A percentile compares a stretch with the other conserved stretches of the same genome.
Evolutionary conservation across 225 moss, liverwort and hornwort genomes (phyloP).

Genomic region (Climacium dendroides): DNA sequence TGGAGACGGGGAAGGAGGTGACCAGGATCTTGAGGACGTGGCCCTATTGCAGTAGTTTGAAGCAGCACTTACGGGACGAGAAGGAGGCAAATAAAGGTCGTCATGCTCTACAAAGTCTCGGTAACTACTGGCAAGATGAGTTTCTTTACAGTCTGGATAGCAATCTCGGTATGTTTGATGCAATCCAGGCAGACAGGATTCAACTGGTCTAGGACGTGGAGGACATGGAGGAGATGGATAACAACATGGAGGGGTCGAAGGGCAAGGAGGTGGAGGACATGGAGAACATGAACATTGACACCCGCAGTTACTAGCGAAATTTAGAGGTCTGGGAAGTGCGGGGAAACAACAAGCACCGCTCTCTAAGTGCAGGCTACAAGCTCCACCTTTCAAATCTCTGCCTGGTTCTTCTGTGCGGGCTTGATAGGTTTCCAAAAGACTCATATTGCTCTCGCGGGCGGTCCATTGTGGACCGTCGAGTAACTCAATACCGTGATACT

Average conservation of each 20-base stretch:
- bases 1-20: conserved; percentile 5
- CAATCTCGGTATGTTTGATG: conserved; percentile 19
- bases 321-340: conserved; percentile 1
- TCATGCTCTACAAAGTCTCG: conserved; percentile 12
- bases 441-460: not conserved
- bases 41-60: conserved; percentile 3
- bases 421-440: not conserved
- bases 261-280: not conserved
- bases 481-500: not conserved
- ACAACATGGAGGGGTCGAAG: not conserved
- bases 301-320: not conserved
- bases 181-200: conserved; percentile 20
- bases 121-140: conserved; percentile 9
- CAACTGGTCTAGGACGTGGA: conserved; percentile 1
- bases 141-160: conserved; percentile 16
- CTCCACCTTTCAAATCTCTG: conserved; percentile 21
- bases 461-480: not conserved
- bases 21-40: conserved; percentile 7
- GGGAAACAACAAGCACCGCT: not conserved
- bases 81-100: conserved; percentile 29
- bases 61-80: not conserved
- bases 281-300: conserved; percentile 1
- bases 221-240: not conserved
- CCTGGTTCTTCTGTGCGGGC: not conserved
- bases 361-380: conserved; percentile 2